Evolutionary conservation across 2,329 filamentous ascomycete species (phyloP), one percentile per base, ranked within the genome.

Genomic region (Fusarium mundagurra): DNA sequence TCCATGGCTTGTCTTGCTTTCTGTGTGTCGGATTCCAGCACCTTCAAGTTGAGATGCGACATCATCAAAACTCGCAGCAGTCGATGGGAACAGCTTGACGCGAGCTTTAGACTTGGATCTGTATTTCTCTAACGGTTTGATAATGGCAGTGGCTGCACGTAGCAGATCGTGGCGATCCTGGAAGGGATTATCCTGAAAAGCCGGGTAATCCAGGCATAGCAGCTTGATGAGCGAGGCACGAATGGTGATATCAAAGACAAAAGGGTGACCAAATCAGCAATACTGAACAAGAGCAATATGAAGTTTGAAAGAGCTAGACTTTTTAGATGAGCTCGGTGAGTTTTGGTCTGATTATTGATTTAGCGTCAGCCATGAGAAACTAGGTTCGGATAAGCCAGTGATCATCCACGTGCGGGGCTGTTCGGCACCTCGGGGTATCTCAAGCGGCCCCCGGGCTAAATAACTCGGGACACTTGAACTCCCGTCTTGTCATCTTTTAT

Each of bases 41-140:
- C 79, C 48, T 83, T 87, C 85, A 1, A 87, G 77, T 58, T 86
- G 83, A 7, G 85, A 84, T 1, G 85, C 83, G 0, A 74, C 73
- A 51, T 86, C 85, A 59, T 85, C 83, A 54, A 87, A 87, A 31
- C 82, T 80, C 1, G 84, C 80, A 5, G 77, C 84, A 3, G 84
- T 84, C 1, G 78, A 77, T 1, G 81, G 72, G 1, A 82, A 80
- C 3, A 86, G 36, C 22, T 79, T 78, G 17, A 86, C 81, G 1
- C 83, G 81, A 9, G 82, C 84, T 16, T 79, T 74, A 0, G 58
- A 71, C 2, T 77, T 64, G 1, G 84, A 86, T 45, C 81, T 81
- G 71, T 83, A 82, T 11, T 59, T 48, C 1, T 72, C 47, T 1
- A 84, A 75, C 2, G 83, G 83, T 11, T 62, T 68, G 3, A 86